phyloP scores from a whole-genome alignment of 352 stramenopile genomes.

The Salisapilia sapeloensis region DNA sequence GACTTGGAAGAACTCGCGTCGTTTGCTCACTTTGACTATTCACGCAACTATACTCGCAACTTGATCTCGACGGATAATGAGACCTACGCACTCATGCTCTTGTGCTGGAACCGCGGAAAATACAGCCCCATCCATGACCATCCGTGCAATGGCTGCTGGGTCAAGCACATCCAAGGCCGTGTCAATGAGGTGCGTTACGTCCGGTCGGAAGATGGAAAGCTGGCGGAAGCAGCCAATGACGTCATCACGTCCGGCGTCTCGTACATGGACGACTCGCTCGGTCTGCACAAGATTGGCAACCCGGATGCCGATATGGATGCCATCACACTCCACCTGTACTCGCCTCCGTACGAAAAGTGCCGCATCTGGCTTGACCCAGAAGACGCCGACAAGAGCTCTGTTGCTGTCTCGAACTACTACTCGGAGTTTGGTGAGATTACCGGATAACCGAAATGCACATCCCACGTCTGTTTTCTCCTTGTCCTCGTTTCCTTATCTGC shows the following conservation, averaged over 20 bases:
- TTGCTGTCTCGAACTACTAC: constrained; percentile 68
- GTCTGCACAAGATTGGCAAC: constrained; percentile 87
- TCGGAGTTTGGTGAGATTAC: constrained; percentile 63
- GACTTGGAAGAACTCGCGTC: constrained; percentile 39
- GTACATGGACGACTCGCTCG: constrained; percentile 85
- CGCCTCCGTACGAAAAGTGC: constrained; percentile 84
- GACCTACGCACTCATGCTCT: constrained; percentile 86
- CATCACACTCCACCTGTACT: constrained; percentile 89
- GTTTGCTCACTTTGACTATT: constrained; percentile 73
- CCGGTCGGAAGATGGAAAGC: constrained; percentile 11
- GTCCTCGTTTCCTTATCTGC: no score
- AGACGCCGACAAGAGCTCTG: constrained; percentile 33
- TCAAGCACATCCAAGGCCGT: constrained; percentile 72
- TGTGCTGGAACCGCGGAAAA: constrained; percentile 87
- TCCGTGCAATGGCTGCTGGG: constrained; percentile 84
- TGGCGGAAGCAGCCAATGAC: constrained; percentile 44
- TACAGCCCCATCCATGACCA: constrained; percentile 88
- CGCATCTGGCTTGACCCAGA: constrained; percentile 69
- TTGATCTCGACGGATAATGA: constrained; percentile 85
- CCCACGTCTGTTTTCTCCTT: no score
- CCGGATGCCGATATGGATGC: constrained; percentile 39
- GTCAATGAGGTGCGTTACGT: constrained; percentile 85
- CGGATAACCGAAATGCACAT: no score
- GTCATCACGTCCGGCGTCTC: constrained; percentile 49
- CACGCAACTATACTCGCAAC: constrained; percentile 89